Conservation (phyloP, 345 rosid species). For the Syzygium grande region DNA sequence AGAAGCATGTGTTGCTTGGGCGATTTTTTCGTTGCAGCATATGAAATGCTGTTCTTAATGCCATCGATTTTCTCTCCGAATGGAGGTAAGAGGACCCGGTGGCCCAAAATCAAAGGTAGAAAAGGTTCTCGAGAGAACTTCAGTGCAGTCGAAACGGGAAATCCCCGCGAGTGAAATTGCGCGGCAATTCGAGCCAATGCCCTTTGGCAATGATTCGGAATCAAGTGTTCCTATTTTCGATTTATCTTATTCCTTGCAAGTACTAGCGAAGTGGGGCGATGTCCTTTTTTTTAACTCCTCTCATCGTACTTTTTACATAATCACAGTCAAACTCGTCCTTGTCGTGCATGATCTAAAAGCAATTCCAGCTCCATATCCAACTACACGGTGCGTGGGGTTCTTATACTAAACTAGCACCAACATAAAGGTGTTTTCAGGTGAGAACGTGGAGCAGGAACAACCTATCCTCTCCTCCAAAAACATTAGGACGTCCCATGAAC, state of each 20-base stretch:
- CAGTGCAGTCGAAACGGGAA: not conserved
- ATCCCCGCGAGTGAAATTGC: not conserved
- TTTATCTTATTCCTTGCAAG: not conserved
- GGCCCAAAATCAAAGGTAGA: too few species aligned
- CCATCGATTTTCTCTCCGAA: not conserved
- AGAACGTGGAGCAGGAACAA: slow-evolving; percentile 1
- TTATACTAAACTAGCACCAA: not conserved
- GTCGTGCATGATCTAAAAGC: not conserved
- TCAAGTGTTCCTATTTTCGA: not conserved
- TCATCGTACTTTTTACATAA: not conserved
- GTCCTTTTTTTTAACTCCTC: too few species aligned
- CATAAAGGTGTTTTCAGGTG: not conserved
- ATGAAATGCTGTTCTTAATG: not conserved
- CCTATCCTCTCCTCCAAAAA: not conserved
- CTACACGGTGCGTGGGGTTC: not conserved
- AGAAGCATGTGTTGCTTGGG: not conserved
- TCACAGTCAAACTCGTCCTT: not conserved
- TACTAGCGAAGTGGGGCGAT: not conserved
- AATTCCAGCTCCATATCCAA: not conserved
- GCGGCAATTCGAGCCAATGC: not conserved
- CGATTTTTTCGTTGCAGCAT: not conserved
- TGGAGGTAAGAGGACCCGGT: not conserved
- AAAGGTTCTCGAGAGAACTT: too few species aligned
- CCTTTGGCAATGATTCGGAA: not conserved
- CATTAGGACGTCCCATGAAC: not conserved